phyloP scores from a whole-genome alignment of 352 stramenopile species.

The Phytophthora pseudosyringae region DNA sequence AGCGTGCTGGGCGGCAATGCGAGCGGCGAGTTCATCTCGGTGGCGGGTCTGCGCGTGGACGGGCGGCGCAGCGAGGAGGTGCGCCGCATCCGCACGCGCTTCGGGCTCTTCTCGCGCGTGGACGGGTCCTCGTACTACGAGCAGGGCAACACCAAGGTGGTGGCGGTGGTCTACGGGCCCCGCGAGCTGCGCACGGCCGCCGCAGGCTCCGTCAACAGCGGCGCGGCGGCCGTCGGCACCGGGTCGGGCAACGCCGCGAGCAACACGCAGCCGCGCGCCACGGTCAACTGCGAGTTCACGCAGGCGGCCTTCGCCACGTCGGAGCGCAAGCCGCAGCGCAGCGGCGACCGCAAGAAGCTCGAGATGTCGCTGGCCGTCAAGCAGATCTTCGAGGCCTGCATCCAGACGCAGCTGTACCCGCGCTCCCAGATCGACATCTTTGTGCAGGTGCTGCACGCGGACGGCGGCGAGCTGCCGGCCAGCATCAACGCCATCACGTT shows the following conservation, averaged over 20 bases:
- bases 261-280: conserved; percentile 73
- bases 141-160: conserved; percentile 91
- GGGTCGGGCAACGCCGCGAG: conserved; percentile 67
- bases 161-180: conserved; percentile 89
- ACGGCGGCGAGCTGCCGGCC: conserved; percentile 88
- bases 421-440: conserved; percentile 94
- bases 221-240: conserved; percentile 51
- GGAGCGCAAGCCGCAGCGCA: conserved; percentile 81
- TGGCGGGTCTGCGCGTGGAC: conserved; percentile 85
- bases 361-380: conserved; percentile 91
- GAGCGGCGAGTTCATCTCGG: conserved; percentile 82
- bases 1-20: conserved; percentile 60
- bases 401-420: conserved; percentile 92
- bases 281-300: conserved; percentile 88
- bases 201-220: conserved; percentile 42
- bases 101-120: conserved; percentile 87
- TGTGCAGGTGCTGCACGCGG: conserved; percentile 91
- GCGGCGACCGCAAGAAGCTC: conserved; percentile 87
- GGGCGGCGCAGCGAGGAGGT: conserved; percentile 86
- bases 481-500: conserved; percentile 92
- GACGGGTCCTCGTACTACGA: conserved; percentile 90
- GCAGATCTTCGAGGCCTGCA: conserved; percentile 92
- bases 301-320: conserved; percentile 89
- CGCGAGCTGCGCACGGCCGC: conserved; percentile 69
- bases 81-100: conserved; percentile 79